Percentiles rank a stretch among this genome's conserved stretches.
Evolutionary conservation across 805 yeast genomes (phyloP).

Genomic region (Saccharomycopsis babjevae): DNA sequence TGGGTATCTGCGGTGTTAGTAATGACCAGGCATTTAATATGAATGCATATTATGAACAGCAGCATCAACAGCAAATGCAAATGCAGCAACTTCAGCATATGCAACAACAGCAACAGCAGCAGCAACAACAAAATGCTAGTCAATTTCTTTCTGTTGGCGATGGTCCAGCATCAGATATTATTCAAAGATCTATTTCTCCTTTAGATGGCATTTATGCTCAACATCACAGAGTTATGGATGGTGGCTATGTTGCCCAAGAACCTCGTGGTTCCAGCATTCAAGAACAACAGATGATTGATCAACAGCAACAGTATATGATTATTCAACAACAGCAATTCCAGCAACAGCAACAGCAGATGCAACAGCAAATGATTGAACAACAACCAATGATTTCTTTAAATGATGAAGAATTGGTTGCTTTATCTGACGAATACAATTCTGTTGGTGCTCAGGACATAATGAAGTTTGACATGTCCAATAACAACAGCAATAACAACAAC

Average conservation of each 20-base stretch:
- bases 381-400: conserved; percentile 4
- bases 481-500: conserved; percentile 2
- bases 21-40: conserved; percentile 8
- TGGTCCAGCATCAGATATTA: not conserved
- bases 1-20: conserved; percentile 2
- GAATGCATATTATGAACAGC: conserved; percentile 14
- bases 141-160: conserved; percentile 2
- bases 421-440: conserved; percentile 15
- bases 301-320: conserved; percentile 9
- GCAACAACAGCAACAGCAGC: conserved; percentile 14
- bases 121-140: conserved; percentile 4
- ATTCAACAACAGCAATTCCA: conserved; percentile 9
- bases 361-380: conserved; percentile 7
- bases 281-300: not conserved
- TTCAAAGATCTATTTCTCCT: conserved; percentile 17
- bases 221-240: not conserved
- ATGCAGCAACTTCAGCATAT: conserved; percentile 15
- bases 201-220: conserved; percentile 15
- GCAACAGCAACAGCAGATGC: conserved; percentile 7
- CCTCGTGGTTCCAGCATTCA: conserved; percentile 4
- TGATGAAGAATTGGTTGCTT: conserved; percentile 18
- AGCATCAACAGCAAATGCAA: conserved; percentile 8
- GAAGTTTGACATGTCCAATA: not conserved
- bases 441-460: not conserved
- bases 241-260: conserved; percentile 10